These are phyloP conservation scores for Diaporthe helianthi DNA, from an alignment of 2,329 filamentous ascomycete species.

Conservation along the genomic window DNA sequence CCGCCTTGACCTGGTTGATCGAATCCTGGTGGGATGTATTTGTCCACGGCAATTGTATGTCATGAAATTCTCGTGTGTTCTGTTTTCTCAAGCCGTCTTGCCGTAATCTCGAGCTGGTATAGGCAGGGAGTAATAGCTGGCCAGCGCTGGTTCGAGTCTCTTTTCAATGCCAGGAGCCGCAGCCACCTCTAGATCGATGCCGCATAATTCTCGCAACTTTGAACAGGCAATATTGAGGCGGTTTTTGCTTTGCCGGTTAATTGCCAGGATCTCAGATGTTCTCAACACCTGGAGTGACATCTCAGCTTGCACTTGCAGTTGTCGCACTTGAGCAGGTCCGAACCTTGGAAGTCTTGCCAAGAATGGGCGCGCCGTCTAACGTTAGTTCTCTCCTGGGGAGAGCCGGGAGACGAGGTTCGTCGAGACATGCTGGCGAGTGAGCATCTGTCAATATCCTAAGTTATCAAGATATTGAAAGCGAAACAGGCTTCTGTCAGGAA, in stretches of 20 bases:
- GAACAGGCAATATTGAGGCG: background rate
- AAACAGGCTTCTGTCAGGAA: background rate
- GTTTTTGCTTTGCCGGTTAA: no score
- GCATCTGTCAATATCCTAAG: background rate
- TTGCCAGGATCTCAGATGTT: no score
- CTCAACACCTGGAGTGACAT: background rate
- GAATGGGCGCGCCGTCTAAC: background rate
- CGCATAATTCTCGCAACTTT: background rate
- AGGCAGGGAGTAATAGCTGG: background rate
- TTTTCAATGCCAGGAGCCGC: background rate
- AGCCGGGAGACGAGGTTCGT: no score
- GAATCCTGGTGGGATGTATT: background rate
- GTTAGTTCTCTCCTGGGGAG: background rate
- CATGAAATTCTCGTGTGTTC: background rate
- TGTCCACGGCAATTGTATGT: background rate
- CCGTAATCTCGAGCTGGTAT: background rate
- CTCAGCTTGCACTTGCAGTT: background rate
- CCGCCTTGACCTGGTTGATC: background rate
- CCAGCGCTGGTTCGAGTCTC: background rate
- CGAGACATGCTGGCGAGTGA: background rate
- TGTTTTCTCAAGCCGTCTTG: background rate
- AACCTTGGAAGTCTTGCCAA: background rate
- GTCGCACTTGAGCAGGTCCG: background rate
- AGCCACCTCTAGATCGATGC: background rate
- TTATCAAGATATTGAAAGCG: no score